Conservation (phyloP, 805 yeast genomes). For the Lipomyces chichibuensis region DNA sequence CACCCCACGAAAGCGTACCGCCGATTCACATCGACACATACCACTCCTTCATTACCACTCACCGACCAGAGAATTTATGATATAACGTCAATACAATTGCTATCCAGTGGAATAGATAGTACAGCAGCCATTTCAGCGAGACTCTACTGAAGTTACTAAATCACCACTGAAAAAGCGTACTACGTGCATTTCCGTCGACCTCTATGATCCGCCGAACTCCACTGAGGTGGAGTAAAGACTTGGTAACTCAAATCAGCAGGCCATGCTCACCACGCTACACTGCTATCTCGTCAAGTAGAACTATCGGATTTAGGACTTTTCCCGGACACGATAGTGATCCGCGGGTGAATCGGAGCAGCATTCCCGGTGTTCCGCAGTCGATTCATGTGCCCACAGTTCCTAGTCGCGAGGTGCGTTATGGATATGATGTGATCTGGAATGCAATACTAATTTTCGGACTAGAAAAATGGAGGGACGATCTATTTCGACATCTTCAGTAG, state of each 20-base stretch:
- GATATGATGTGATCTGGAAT: not conserved
- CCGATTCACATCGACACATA: too few species aligned
- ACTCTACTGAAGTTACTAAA: too few species aligned
- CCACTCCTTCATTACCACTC: too few species aligned
- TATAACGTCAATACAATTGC: too few species aligned
- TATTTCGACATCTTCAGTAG: constrained; percentile 35
- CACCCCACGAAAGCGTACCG: too few species aligned
- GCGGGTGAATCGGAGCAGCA: too few species aligned
- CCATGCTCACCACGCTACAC: not conserved
- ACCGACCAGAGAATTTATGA: too few species aligned
- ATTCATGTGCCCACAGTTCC: not conserved
- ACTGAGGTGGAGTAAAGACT: not conserved
- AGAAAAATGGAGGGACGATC: constrained; percentile 30
- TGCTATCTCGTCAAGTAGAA: not conserved
- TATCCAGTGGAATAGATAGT: too few species aligned
- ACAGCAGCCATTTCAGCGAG: too few species aligned
- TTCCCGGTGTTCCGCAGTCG: not conserved
- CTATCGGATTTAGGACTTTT: not conserved
- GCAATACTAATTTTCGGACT: not conserved
- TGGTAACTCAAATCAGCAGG: not conserved
- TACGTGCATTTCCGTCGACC: not conserved
- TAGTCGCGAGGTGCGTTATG: not conserved
- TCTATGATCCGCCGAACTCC: not conserved
- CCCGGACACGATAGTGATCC: not conserved
- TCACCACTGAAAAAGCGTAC: too few species aligned